Percentiles rank a stretch among this genome's conserved stretches.
phyloP scores from a whole-genome alignment of 106 monocot species.

The Dioscorea dumetorum region DNA sequence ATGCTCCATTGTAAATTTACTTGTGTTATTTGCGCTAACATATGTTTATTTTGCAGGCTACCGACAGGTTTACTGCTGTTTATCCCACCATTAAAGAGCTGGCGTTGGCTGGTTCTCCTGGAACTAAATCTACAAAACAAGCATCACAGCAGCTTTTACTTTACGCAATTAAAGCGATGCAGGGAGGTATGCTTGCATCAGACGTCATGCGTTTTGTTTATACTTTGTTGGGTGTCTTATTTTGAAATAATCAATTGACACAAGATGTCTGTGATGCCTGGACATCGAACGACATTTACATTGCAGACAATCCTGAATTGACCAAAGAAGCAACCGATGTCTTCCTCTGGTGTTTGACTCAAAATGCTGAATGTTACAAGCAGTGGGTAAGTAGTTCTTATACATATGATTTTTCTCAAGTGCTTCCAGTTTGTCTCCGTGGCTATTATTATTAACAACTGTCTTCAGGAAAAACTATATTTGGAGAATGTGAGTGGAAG shows the following conservation, averaged over 20 bases:
- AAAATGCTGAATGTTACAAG: constrained; percentile 78
- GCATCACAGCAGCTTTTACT: constrained; percentile 76
- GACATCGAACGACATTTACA: not conserved
- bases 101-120: constrained; percentile 72
- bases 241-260: not conserved
- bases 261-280: not conserved
- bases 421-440: not conserved
- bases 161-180: constrained; percentile 47
- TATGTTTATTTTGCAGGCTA: constrained; percentile 46
- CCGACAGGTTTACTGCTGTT: constrained; percentile 87
- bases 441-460: not conserved
- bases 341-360: constrained; percentile 95
- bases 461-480: constrained; percentile 70
- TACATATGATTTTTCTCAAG: not conserved
- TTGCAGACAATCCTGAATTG: constrained; percentile 59
- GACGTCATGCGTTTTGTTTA: not conserved
- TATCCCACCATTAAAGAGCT: constrained; percentile 87
- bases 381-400: constrained; percentile 66
- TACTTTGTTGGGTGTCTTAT: not conserved
- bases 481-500: constrained; percentile 70
- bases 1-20: not conserved
- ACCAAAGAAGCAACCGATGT: constrained; percentile 62
- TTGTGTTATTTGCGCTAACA: not conserved
- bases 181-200: constrained; percentile 33
- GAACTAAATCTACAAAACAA: constrained; percentile 84